Conservation (phyloP, 2,329 filamentous ascomycete species). For the Fusarium subtropicale region DNA sequence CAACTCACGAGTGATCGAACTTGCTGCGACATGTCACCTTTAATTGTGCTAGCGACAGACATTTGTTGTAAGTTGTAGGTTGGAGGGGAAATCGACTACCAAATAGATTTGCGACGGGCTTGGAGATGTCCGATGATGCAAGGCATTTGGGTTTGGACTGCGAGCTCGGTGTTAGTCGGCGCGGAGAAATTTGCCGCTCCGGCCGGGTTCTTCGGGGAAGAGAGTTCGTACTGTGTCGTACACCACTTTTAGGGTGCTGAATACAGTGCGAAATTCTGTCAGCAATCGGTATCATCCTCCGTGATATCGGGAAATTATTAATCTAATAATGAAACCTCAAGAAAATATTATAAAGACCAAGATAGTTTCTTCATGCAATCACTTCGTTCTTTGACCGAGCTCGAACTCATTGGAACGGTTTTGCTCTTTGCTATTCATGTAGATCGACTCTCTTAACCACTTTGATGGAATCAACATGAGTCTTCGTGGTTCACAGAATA, state of each 20-base stretch:
- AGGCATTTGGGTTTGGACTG: conserved; percentile 37
- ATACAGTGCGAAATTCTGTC: conserved; percentile 9
- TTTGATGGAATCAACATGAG: neutral
- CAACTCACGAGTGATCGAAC: conserved; percentile 66
- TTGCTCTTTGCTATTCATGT: too few species aligned
- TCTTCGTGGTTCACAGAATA: neutral
- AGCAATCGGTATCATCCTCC: conserved; percentile 5
- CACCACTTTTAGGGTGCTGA: accelerated
- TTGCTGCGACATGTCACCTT: conserved; percentile 68
- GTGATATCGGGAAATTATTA: conserved; percentile 21
- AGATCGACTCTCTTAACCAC: too few species aligned
- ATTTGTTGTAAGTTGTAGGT: conserved; percentile 51
- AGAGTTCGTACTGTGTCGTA: neutral
- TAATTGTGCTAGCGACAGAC: conserved; percentile 55
- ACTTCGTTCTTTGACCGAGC: neutral
- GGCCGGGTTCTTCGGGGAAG: conserved; percentile 27
- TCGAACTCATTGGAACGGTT: too few species aligned
- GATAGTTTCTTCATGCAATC: too few species aligned
- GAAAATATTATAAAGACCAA: neutral
- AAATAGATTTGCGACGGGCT: conserved; percentile 39
- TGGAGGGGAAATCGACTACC: conserved; percentile 17
- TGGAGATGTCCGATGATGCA: conserved; percentile 47
- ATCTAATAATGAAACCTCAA: neutral
- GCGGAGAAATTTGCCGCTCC: conserved; percentile 52
- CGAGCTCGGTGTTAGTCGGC: conserved; percentile 51